Percentiles rank a stretch among this genome's conserved stretches.
phyloP scores from a whole-genome alignment of 169 alveolate genomes.

The Plasmodium relictum region DNA sequence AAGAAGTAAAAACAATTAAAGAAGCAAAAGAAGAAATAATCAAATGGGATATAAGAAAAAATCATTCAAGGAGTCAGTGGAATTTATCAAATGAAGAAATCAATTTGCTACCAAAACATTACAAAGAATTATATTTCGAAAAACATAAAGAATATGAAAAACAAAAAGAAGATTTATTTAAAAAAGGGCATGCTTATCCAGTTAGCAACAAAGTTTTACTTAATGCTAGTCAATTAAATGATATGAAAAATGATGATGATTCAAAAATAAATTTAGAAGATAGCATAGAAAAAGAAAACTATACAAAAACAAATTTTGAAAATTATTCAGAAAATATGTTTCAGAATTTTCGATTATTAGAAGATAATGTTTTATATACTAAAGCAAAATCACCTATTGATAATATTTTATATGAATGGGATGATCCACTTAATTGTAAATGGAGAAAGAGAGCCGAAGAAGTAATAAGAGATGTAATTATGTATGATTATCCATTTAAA shows the following conservation, averaged over 20 bases:
- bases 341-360: conserved; percentile 78
- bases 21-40: conserved; percentile 84
- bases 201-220: not conserved
- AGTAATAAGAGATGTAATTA: conserved; percentile 83
- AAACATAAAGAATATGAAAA: conserved; percentile 5
- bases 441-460: conserved; percentile 86
- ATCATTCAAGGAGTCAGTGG: conserved; percentile 79
- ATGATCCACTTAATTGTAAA: conserved; percentile 82
- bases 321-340: conserved; percentile 31
- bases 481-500: conserved; percentile 85
- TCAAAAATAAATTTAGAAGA: conserved; percentile 14
- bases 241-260: not conserved
- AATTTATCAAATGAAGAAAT: conserved; percentile 81
- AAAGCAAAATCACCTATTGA: conserved; percentile 81
- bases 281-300: not conserved
- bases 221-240: not conserved
- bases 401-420: conserved; percentile 83
- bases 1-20: conserved; percentile 76
- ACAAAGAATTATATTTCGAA: conserved; percentile 79
- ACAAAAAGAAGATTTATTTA: not conserved
- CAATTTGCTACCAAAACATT: conserved; percentile 78
- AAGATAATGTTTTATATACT: conserved; percentile 81
- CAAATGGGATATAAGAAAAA: conserved; percentile 81
- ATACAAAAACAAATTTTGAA: not conserved
- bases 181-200: not conserved